Conservation (phyloP, 768 basidiomycete genomes). For the Suillus variegatus region DNA sequence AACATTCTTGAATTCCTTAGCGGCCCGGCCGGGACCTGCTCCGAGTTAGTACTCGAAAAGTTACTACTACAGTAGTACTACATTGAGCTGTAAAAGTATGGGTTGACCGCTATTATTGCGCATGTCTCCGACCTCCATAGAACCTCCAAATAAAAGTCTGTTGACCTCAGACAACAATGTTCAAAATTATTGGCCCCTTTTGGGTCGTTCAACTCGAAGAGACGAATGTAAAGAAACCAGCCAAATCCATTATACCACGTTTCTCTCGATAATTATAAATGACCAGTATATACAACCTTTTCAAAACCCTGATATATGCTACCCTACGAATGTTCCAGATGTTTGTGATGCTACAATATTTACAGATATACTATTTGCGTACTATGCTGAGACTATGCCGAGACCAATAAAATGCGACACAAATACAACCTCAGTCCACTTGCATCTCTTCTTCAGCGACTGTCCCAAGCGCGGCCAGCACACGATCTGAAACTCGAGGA, state of each 20-base stretch:
- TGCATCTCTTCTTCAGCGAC: neutral
- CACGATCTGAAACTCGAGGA: neutral
- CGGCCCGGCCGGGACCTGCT: no score
- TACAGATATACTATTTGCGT: neutral
- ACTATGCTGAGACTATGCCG: neutral
- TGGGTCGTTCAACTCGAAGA: neutral
- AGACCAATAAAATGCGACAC: neutral
- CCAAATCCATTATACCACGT: neutral
- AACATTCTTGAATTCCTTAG: neutral
- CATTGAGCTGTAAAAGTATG: neutral
- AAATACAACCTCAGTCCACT: neutral
- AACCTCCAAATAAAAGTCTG: neutral
- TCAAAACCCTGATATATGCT: neutral
- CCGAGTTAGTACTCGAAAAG: no score
- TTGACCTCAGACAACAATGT: neutral
- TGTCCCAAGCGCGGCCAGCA: neutral
- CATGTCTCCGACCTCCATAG: no score
- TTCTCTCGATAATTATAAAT: neutral
- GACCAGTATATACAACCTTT: neutral
- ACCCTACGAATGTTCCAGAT: neutral
- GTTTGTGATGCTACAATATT: neutral
- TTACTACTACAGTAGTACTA: no score
- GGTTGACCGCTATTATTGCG: neutral
- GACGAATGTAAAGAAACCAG: neutral
- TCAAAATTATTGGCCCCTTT: neutral